Base-by-base conservation (phyloP, 176 grass and related monocot genomes). In the Hordeum marinum region DNA sequence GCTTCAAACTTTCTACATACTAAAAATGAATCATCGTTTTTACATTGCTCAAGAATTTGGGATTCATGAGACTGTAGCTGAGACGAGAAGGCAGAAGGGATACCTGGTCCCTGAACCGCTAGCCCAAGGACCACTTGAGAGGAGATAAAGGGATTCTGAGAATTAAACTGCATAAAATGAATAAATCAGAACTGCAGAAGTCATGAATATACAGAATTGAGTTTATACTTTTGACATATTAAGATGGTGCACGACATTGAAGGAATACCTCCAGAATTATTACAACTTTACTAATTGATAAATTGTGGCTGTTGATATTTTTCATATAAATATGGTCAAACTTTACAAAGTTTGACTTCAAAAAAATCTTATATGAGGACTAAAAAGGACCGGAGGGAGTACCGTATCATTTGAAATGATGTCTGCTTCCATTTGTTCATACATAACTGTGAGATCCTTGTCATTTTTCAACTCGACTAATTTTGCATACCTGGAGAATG, bases 381-480 rank as follows among this genome's bases (percentile, higher is more conserved):
- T 29, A 35, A 32, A 32, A 32, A 35, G 34, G 34, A 35, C 40
- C 8, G 9, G 40, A 41, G 40, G 40, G 42, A 90, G 4, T 95
- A 98, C 96, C 89, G 75, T 94, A 84, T 98, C 93, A 85, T 98
- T 93, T 87, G 96, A 72, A 15, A 92, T 87, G 69, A 77, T 92
- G 29, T 78, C 93, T 64, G 85, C 93, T 89, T 95, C 96, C 68
- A 92, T 92, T 64, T 92, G 89, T 63, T 94, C 88, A 37, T 78
- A 82, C 37, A 76, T 80, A 81, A 89, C 84, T 88, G 94, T 95
- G 25, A 81, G 75, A 71, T 78, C 82, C 54, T 92, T 98, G 57
- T 95, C 89, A 86, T 95, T 98, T 85, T 94, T 94, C 43, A 92
- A 89, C 88, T 98, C 96, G 18, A 91, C 93, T 87, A 98, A 82